Conservation (phyloP, 2,329 filamentous ascomycete genomes). For the Aspergillus oerlinghausenensis region DNA sequence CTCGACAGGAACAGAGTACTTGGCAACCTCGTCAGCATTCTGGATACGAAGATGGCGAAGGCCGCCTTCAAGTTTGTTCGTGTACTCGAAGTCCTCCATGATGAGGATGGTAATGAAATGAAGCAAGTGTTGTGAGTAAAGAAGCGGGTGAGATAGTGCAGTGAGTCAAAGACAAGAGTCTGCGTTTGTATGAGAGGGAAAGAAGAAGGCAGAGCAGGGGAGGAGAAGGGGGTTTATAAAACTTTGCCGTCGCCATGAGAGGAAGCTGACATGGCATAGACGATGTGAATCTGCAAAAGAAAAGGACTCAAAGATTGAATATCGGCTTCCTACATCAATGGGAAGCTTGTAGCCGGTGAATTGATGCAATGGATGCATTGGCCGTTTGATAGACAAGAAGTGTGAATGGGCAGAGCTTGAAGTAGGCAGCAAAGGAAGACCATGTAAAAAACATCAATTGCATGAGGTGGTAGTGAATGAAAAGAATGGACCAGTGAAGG, state of each 20-base stretch:
- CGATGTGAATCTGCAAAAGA: constrained; percentile 1
- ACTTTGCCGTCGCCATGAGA: neutral
- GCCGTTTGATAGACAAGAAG: constrained; percentile 8
- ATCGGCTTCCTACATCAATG: constrained; percentile 13
- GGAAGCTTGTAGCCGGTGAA: constrained; percentile 11
- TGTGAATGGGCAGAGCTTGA: constrained; percentile 9
- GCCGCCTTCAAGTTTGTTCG: constrained; percentile 17
- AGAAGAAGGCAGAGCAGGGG: neutral
- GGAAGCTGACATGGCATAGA: neutral
- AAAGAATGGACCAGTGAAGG: neutral
- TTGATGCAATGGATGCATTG: constrained; percentile 4
- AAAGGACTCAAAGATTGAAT: constrained; percentile 8
- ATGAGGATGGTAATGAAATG: constrained; percentile 6
- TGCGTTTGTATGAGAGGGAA: neutral
- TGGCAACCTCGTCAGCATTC: constrained; percentile 23
- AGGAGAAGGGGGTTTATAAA: neutral
- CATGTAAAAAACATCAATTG: neutral
- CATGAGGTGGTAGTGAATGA: neutral
- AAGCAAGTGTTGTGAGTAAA: neutral
- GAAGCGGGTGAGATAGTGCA: neutral
- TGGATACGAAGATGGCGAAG: constrained; percentile 22
- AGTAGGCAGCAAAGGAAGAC: neutral
- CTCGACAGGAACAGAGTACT: constrained; percentile 32
- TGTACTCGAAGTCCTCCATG: constrained; percentile 20
- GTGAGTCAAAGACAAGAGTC: neutral